phyloP scores from a whole-genome alignment of 192 early-diverging fungal species.

The Funneliformis mosseae region DNA sequence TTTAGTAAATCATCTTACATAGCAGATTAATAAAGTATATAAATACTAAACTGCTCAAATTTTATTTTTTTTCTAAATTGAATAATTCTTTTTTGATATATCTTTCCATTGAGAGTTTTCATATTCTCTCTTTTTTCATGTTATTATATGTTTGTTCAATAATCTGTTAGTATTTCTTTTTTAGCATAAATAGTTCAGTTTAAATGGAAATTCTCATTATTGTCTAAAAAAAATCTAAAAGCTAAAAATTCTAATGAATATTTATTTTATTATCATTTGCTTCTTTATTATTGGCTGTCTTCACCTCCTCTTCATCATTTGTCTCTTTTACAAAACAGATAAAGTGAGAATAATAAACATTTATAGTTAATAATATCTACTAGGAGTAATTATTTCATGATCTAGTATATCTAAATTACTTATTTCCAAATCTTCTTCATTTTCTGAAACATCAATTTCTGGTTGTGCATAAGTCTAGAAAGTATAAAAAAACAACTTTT shows the following conservation, averaged over 20 bases:
- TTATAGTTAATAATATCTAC: neutral
- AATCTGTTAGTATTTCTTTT: neutral
- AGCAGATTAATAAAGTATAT: no score
- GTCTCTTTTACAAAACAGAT: constrained; percentile 1
- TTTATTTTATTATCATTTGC: constrained; percentile 1
- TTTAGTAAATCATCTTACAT: neutral
- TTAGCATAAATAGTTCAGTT: constrained; percentile 12
- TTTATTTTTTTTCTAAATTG: constrained; percentile 16
- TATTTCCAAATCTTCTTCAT: neutral
- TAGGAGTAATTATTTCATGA: no score
- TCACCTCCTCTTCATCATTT: neutral
- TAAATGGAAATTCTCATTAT: constrained; percentile 17
- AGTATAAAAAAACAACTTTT: constrained; percentile 3
- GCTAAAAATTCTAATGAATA: constrained; percentile 3
- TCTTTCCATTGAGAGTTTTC: constrained; percentile 25
- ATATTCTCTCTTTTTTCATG: constrained; percentile 32
- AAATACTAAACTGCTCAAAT: constrained; percentile 19
- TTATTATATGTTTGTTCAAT: constrained; percentile 23
- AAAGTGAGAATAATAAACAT: constrained; percentile 6
- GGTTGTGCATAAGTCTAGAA: neutral
- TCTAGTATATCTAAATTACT: neutral
- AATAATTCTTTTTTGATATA: constrained; percentile 29
- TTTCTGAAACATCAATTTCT: neutral
- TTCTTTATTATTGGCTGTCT: no score
- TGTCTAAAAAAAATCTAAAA: constrained; percentile 8